Evolutionary conservation across 1,139 yeast species (phyloP), one percentile per base, ranked within the genome.

Genomic region (Suzukiozyma palmioleophila): DNA sequence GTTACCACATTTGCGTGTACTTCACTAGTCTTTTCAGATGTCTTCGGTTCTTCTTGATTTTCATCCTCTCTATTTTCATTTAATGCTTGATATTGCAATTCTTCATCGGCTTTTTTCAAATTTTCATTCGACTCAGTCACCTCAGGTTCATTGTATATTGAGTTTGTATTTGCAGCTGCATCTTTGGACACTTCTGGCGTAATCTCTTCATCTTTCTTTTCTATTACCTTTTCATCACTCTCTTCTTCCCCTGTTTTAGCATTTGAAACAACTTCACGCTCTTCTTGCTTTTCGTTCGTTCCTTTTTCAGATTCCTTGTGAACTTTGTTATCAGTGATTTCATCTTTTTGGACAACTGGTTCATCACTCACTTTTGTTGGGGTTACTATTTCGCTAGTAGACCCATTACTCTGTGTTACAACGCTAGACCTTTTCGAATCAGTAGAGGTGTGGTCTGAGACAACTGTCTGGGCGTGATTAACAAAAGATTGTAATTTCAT

Each of bases 401-500:
- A 18, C 22, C 22, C 22, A 18, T 18, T 18, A 7, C 22, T 7
- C 22, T 18, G 22, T 7, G 4, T 18, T 18, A 7, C 22, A 18
- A 18, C 7, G 22, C 22, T 18, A 18, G 22, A 18, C 22, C 22
- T 18, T 18, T 18, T 18, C 7, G 22, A 3, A 6, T 10, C 35
- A 21, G 13, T 21, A 2, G 4, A 18, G 4, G 22, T 18, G 7
- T 18, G 22, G 3, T 33, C 36, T 8, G 30, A 30, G 6, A n/a
- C 10, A 33, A 13, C 15, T 7, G 30, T 10, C 14, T 33, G 29
- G 8, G 36, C 36, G 25, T 33, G 26, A 38, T 27, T 35, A 12
- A 28, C 35, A 44, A 61, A 62, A 16, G 56, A 53, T 26, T 57
- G 59, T 32, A 52, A 44, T 39, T 51, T 49, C 8, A 60, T 46